A percentile compares a stretch with the other conserved stretches of the same genome.
Conservation (phyloP, 2,329 filamentous ascomycete genomes). For the Hymenotorrendiella dingleyae region DNA sequence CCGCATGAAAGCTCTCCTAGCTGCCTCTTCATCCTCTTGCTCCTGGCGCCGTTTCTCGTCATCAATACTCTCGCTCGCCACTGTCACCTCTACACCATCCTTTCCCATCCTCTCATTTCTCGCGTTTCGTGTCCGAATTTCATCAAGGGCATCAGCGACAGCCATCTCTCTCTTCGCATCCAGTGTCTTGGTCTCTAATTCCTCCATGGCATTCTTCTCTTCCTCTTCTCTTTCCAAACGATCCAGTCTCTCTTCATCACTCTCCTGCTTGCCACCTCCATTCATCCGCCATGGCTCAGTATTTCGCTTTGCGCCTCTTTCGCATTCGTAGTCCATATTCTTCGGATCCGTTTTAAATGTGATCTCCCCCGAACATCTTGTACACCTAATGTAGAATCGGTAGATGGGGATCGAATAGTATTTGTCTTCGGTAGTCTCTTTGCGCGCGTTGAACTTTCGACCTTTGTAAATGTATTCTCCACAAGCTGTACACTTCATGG, state of each 20-base stretch:
- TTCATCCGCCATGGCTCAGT: conserved; percentile 80
- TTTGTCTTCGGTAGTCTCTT: conserved; percentile 85
- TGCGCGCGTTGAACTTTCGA: conserved; percentile 90
- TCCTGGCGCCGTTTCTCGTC: conserved; percentile 63
- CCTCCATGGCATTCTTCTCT: conserved; percentile 88
- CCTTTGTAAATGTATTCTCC: conserved; percentile 88
- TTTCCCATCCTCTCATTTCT: conserved; percentile 71
- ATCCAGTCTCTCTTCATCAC: conserved; percentile 80
- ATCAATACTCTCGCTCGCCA: conserved; percentile 46
- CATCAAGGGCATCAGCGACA: conserved; percentile 90
- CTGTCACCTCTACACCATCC: conserved; percentile 57
- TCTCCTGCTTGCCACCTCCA: conserved; percentile 59
- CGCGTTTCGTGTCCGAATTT: conserved; percentile 88
- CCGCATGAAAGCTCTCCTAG: conserved; percentile 64
- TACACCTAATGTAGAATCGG: conserved; percentile 88
- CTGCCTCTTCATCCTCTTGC: conserved; percentile 76
- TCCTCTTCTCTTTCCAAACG: conserved; percentile 73
- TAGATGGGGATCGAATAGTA: conserved; percentile 86
- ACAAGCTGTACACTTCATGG: conserved; percentile 64
- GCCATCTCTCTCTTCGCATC: conserved; percentile 96
- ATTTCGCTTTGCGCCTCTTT: conserved; percentile 80
- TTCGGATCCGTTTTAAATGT: conserved; percentile 94
- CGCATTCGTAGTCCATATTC: conserved; percentile 81
- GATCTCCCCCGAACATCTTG: conserved; percentile 78
- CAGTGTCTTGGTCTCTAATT: conserved; percentile 86